Percentiles rank a stretch among this genome's conserved stretches.
Evolutionary conservation across 2,329 filamentous ascomycete species (phyloP).

Genomic region (Orbilia brochopaga): DNA sequence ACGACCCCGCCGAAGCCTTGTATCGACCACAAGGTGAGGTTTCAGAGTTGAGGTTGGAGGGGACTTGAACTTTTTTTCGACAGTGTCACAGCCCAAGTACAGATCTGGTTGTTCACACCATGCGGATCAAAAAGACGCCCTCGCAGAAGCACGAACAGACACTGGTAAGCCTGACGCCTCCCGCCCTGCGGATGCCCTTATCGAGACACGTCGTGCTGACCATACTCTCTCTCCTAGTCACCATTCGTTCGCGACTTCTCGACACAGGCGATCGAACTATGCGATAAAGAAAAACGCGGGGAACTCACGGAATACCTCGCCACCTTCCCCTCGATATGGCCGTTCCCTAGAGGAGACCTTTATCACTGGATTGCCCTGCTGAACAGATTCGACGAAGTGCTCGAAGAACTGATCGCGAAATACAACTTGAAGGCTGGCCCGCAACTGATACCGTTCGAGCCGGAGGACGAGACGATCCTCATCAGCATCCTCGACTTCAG

Average conservation of each 20-base stretch:
- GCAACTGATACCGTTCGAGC: slow-evolving; percentile 70
- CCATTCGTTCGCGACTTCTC: slow-evolving; percentile 85
- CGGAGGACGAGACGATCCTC: slow-evolving; percentile 81
- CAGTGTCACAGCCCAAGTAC: slow-evolving; percentile 49
- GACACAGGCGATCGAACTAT: slow-evolving; percentile 64
- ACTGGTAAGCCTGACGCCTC: slow-evolving; percentile 61
- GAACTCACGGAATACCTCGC: slow-evolving; percentile 77
- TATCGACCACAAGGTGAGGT: slow-evolving; percentile 28
- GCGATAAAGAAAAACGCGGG: slow-evolving; percentile 58
- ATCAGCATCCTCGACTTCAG: slow-evolving; percentile 85
- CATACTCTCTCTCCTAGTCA: slow-evolving; percentile 65
- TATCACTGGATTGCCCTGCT: slow-evolving; percentile 97
- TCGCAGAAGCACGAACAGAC: slow-evolving; percentile 64
- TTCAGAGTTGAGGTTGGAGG: slow-evolving; percentile 46
- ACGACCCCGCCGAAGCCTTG: slow-evolving; percentile 13
- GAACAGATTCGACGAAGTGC: slow-evolving; percentile 88
- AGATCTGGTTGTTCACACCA: slow-evolving; percentile 52
- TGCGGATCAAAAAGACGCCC: slow-evolving; percentile 65
- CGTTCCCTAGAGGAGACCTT: slow-evolving; percentile 90
- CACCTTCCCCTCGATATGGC: slow-evolving; percentile 87
- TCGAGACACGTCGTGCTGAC: slow-evolving; percentile 54
- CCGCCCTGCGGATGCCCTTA: no score
- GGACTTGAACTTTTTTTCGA: slow-evolving; percentile 24
- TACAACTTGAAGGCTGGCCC: slow-evolving; percentile 82
- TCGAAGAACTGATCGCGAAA: slow-evolving; percentile 78